phyloP scores from a whole-genome alignment of 768 basidiomycete species.

The Russula ochroleuca region DNA sequence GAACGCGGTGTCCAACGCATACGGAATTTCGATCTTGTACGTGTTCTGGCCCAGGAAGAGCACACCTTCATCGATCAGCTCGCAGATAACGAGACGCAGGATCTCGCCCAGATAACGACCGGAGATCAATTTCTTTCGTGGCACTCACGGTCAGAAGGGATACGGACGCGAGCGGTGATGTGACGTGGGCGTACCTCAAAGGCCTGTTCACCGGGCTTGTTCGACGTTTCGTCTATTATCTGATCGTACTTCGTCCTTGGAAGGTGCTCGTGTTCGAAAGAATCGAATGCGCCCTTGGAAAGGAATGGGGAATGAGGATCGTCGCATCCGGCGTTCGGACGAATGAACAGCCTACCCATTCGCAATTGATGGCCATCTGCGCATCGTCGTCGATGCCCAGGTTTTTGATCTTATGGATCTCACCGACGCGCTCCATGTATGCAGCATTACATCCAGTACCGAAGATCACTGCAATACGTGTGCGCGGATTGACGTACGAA shows the following conservation, averaged over 20 bases:
- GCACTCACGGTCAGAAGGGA: not conserved
- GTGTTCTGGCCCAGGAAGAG: constrained; percentile 98
- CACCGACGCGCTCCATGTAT: constrained; percentile 86
- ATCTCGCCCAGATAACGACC: constrained; percentile 96
- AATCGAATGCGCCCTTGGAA: constrained; percentile 90
- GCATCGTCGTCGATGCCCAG: constrained; percentile 61
- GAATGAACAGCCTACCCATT: constrained; percentile 60
- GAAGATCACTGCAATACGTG: constrained; percentile 94
- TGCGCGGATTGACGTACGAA: constrained; percentile 86
- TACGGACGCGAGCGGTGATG: not conserved
- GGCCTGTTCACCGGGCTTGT: constrained; percentile 94
- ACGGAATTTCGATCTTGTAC: constrained; percentile 93
- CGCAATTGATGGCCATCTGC: constrained; percentile 95
- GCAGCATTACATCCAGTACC: constrained; percentile 99
- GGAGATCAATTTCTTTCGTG: constrained; percentile 80
- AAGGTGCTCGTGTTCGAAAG: constrained; percentile 88
- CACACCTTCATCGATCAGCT: constrained; percentile 94
- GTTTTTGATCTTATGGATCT: constrained; percentile 79
- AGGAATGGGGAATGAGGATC: not conserved
- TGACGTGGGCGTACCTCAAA: constrained; percentile 59
- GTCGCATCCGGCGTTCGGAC: not conserved
- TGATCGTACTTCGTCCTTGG: constrained; percentile 93
- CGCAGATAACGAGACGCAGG: constrained; percentile 88
- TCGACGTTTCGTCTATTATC: constrained; percentile 88
- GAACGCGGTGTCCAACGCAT: constrained; percentile 94